Evolutionary conservation across 148 eudicot species (phyloP), one percentile per base, ranked within the genome.

Genomic region (Diospyros lotus): DNA sequence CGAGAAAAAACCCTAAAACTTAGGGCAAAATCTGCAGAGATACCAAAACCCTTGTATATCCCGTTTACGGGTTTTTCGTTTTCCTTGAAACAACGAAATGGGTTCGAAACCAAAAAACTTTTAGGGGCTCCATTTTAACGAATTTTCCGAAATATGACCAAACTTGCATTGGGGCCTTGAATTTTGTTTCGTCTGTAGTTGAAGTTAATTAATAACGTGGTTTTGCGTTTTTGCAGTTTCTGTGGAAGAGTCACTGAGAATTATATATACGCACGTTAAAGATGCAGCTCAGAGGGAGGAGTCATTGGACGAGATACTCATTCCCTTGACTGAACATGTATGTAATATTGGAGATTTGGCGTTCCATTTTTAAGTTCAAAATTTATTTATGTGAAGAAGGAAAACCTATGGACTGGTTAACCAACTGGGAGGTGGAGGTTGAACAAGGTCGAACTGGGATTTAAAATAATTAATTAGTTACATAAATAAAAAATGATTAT

Each of bases 241-340:
- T 15, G 64, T 92, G 82, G 94, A 85, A 73, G 89, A 90, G 38
- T 92, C 97, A 60, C 79, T 92, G 69, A 78, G 81, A 72, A 78
- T 88, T 71, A 82, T 90, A 81, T 80, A 80, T 81, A 82, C 85
- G 79, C 88, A 85, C 63, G 78, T 92, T 28, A 77, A 84, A 38
- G 91, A 88, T 43, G 86, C 87, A 44, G 88, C 84, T 42, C 86
- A 85, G 54, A 84, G 81, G 76, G 81, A 73, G 74, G 85, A 82
- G 76, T 58, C 79, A 3, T 58, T 88, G 85, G 94, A 90, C 48
- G 88, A 86, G 66, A 84, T 92, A 82, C 83, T 90, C 13, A 79
- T 92, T 81, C 94, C 93, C 71, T 83, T 90, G 76, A 78, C 84
- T 63, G 84, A 92, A 83, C 89, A 84, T 80, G 97, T 92, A 87